phyloP scores from a whole-genome alignment of 225 moss, liverwort and hornwort species.

The Antitrichia curtipendula region DNA sequence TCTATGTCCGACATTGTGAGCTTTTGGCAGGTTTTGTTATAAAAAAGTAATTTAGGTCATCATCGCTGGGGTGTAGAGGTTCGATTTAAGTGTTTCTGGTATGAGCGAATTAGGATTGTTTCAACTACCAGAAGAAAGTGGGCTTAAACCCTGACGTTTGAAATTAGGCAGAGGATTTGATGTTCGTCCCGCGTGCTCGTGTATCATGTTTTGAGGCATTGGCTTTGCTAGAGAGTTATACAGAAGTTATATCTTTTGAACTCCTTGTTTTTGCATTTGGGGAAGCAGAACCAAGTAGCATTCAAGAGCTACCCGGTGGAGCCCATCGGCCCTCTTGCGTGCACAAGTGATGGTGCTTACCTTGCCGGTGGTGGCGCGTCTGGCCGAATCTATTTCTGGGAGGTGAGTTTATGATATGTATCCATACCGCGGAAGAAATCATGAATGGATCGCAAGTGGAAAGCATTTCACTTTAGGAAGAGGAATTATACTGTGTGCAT shows the following conservation, averaged over 20 bases:
- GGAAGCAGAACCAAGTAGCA: conserved; percentile 83
- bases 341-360: conserved; percentile 87
- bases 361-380: conserved; percentile 92
- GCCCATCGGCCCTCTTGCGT: conserved; percentile 76
- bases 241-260: neutral
- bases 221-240: neutral
- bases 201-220: neutral
- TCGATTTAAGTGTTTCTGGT: neutral
- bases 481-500: neutral
- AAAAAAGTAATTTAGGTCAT: neutral
- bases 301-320: conserved; percentile 96
- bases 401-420: conserved; percentile 38
- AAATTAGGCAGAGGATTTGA: neutral
- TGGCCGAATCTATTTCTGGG: conserved; percentile 94
- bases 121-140: neutral
- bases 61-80: neutral
- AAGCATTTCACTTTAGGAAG: neutral
- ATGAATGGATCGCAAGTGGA: neutral
- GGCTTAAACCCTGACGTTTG: neutral
- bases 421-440: neutral
- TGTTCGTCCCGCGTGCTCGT: neutral
- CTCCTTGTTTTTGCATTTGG: neutral
- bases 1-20: neutral
- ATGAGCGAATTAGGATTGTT: neutral
- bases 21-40: neutral